Conservation (phyloP, 2,329 filamentous ascomycete species). For the Biscogniauxia mediterranea region DNA sequence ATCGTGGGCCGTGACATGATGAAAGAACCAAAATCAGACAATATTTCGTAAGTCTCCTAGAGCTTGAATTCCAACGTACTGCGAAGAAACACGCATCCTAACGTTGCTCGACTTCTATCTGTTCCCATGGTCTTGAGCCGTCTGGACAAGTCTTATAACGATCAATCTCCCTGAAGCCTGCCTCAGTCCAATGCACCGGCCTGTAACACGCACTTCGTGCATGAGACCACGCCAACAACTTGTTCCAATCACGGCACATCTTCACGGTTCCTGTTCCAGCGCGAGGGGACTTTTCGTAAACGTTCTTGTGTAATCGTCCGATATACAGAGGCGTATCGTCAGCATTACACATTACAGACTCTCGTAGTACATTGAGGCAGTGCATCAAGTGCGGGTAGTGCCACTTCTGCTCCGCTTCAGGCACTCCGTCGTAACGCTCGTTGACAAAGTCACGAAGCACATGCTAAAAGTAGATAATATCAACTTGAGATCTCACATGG, state of each 20-base stretch:
- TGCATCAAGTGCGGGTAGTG: conserved; percentile 16
- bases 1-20: too few species aligned
- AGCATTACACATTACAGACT: conserved; percentile 16
- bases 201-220: conserved; percentile 14
- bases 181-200: conserved; percentile 8
- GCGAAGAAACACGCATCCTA: too few species aligned
- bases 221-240: conserved; percentile 12
- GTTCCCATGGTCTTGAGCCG: conserved; percentile 14
- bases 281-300: conserved; percentile 10
- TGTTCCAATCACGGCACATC: conserved; percentile 19
- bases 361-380: conserved; percentile 17
- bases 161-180: conserved; percentile 11
- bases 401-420: conserved; percentile 13
- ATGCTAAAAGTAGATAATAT: conserved; percentile 3
- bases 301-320: conserved; percentile 14
- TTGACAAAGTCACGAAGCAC: conserved; percentile 12
- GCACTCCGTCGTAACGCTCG: conserved; percentile 12
- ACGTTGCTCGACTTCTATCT: background rate
- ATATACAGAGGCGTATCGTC: conserved; percentile 17
- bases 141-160: conserved; percentile 17
- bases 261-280: conserved; percentile 15
- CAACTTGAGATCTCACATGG: background rate
- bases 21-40: too few species aligned
- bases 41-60: too few species aligned
- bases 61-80: too few species aligned